Evolutionary conservation across 75 land plant genomes (phyloP).

Genomic region (Isoetes taiwanensis): DNA sequence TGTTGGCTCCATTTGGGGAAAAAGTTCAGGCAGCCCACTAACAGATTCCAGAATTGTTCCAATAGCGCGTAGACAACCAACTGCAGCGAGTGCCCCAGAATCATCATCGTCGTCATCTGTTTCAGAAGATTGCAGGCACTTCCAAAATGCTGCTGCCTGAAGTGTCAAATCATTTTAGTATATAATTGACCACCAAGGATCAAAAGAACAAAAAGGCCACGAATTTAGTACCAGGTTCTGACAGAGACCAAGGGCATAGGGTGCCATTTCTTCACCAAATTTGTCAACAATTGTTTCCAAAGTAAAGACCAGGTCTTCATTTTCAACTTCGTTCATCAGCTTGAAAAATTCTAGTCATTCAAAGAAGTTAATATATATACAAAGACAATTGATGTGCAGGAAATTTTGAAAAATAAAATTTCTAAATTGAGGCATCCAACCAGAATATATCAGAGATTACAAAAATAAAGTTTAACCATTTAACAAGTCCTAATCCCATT

Average conservation of each 20-base stretch:
- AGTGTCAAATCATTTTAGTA: too few species aligned
- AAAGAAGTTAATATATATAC: too few species aligned
- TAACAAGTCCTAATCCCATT: too few species aligned
- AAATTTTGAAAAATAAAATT: neutral
- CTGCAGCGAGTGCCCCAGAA: conserved; percentile 94
- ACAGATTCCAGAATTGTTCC: conserved; percentile 97
- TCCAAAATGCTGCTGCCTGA: conserved; percentile 99
- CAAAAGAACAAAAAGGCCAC: neutral
- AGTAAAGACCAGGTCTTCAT: conserved; percentile 97
- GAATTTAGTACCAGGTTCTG: conserved; percentile 67
- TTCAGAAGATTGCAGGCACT: conserved; percentile 79
- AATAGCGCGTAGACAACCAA: conserved; percentile 98
- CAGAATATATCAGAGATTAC: too few species aligned
- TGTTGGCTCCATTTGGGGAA: conserved; percentile 83
- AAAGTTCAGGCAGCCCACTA: conserved; percentile 79
- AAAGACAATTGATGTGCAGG: too few species aligned
- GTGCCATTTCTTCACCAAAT: conserved; percentile 99
- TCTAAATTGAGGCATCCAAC: too few species aligned
- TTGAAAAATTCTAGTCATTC: conserved; percentile 99
- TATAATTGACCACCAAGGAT: neutral
- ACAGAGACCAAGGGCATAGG: conserved; percentile 94
- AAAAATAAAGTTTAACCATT: too few species aligned
- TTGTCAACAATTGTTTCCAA: conserved; percentile 97
- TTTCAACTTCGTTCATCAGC: conserved; percentile 98
- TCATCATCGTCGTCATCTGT: conserved; percentile 95